Evolutionary conservation across 441 rosid genomes (phyloP).

Genomic region (Corymbia calophylla): DNA sequence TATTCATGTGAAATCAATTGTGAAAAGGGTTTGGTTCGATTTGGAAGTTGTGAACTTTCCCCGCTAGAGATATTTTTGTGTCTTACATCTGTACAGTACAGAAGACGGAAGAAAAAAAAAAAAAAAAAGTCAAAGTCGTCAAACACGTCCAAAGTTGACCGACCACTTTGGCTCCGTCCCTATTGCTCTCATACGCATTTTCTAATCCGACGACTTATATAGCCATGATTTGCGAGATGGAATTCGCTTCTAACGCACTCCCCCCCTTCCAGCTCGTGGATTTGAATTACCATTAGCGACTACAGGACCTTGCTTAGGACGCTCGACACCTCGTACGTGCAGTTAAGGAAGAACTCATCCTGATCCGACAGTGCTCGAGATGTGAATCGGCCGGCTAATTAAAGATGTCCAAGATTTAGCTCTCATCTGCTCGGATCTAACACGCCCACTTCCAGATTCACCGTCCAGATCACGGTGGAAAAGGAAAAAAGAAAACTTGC

Average conservation of each 20-base stretch:
- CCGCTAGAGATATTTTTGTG: background rate
- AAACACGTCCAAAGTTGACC: background rate
- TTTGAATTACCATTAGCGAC: background rate
- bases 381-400: background rate
- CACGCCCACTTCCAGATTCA: background rate
- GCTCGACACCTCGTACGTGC: background rate
- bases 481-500: background rate
- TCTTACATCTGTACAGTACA: background rate
- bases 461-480: background rate
- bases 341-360: background rate
- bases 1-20: background rate
- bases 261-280: background rate
- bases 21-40: background rate
- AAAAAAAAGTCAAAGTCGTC: background rate
- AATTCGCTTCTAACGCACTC: background rate
- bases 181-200: background rate
- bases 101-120: background rate
- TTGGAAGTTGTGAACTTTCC: background rate
- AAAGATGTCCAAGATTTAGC: background rate
- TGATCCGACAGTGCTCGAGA: background rate
- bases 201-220: background rate
- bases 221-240: background rate
- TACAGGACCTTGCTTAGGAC: background rate
- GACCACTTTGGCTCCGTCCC: background rate
- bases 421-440: background rate